These are phyloP conservation scores for Omphalea diandra DNA, from an alignment of 441 rosid genomes.

Conservation along the genomic window DNA sequence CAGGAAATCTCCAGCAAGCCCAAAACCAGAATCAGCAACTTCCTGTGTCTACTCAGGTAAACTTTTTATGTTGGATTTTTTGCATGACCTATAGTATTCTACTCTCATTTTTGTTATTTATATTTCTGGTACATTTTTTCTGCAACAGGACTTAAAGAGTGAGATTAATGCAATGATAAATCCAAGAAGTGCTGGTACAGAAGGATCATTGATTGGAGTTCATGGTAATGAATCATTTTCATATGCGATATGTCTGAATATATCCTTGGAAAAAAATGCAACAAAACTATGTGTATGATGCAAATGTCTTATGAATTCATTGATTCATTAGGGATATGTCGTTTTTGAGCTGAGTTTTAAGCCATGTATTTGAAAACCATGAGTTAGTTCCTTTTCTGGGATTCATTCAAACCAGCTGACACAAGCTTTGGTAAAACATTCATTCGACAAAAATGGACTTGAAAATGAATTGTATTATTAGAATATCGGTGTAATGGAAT, in stretches of 20 bases:
- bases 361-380: not conserved
- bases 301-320: not conserved
- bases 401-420: not conserved
- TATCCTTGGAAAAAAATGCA: no score
- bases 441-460: not conserved
- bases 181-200: slow-evolving; percentile 67
- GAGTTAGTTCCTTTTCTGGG: not conserved
- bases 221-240: slow-evolving; percentile 51
- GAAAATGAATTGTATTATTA: not conserved
- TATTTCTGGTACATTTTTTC: not conserved
- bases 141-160: slow-evolving; percentile 70
- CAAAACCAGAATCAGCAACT: slow-evolving; percentile 74
- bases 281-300: not conserved
- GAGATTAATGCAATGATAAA: slow-evolving; percentile 72
- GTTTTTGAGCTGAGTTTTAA: not conserved
- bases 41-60: slow-evolving; percentile 60
- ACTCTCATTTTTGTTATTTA: not conserved
- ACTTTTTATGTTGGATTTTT: slow-evolving; percentile 9
- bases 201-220: slow-evolving; percentile 75
- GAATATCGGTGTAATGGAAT: not conserved
- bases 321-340: not conserved
- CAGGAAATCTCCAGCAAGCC: slow-evolving; percentile 65
- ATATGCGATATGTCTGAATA: no score
- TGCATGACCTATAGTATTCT: not conserved
- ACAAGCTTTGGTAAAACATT: not conserved